Conservation (phyloP, 805 yeast genomes). For the Candida peoriensis region DNA sequence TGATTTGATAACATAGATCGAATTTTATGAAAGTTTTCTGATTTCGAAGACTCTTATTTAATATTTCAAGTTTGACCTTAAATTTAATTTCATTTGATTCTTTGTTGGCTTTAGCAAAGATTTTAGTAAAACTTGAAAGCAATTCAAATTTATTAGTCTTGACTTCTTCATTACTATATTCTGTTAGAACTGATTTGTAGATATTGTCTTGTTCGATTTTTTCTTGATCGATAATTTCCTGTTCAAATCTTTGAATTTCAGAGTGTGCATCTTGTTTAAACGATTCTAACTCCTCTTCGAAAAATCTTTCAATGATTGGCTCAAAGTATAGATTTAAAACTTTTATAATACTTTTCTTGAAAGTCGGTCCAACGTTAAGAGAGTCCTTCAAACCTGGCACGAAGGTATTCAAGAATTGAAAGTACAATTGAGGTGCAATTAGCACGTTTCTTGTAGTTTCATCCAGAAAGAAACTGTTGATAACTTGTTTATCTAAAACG, state of each 20-base stretch:
- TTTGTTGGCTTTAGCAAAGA: slow-evolving; percentile 37
- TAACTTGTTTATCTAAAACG: slow-evolving; percentile 32
- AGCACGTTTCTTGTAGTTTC: slow-evolving; percentile 23
- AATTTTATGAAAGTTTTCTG: slow-evolving; percentile 75
- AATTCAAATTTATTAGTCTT: slow-evolving; percentile 46
- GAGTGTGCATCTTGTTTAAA: slow-evolving; percentile 25
- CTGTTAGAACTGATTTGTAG: slow-evolving; percentile 35
- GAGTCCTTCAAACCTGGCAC: slow-evolving; percentile 34
- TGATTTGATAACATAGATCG: slow-evolving; percentile 67
- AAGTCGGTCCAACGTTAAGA: slow-evolving; percentile 31
- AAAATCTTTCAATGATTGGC: slow-evolving; percentile 28
- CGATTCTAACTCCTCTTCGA: slow-evolving; percentile 25
- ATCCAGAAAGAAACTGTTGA: slow-evolving; percentile 21
- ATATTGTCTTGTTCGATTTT: slow-evolving; percentile 37
- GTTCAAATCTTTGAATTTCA: slow-evolving; percentile 24
- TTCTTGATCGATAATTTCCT: slow-evolving; percentile 25
- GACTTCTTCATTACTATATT: slow-evolving; percentile 30
- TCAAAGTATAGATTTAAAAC: slow-evolving; percentile 35
- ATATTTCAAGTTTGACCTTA: slow-evolving; percentile 75
- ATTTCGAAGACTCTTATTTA: slow-evolving; percentile 69
- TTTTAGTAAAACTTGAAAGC: slow-evolving; percentile 58
- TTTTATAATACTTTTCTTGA: slow-evolving; percentile 24
- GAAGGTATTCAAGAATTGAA: slow-evolving; percentile 22
- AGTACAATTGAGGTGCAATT: slow-evolving; percentile 30
- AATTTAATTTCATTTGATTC: slow-evolving; percentile 42